These are phyloP conservation scores for Phytophthora cajani DNA, from an alignment of 352 stramenopile genomes.

Conservation along the genomic window DNA sequence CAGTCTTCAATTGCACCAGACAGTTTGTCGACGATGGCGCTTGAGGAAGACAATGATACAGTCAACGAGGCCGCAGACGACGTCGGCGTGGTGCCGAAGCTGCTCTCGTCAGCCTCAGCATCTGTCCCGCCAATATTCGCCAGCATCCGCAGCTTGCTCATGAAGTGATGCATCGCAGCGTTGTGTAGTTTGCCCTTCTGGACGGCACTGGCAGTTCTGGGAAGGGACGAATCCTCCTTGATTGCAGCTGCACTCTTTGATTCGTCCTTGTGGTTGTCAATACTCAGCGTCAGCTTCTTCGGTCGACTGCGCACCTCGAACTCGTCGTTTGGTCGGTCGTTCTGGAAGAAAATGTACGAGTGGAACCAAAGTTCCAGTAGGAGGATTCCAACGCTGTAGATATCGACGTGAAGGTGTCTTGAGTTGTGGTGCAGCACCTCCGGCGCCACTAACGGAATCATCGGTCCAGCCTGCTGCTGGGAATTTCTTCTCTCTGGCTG, in stretches of 20 bases:
- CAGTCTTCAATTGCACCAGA: conserved; percentile 60
- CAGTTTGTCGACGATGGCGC: conserved; percentile 53
- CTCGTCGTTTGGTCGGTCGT: conserved; percentile 21
- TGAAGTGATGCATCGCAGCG: conserved; percentile 53
- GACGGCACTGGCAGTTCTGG: conserved; percentile 29
- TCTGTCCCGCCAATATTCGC: conserved; percentile 39
- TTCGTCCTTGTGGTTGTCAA: conserved; percentile 24
- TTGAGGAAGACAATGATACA: conserved; percentile 38
- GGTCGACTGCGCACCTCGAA: conserved; percentile 18
- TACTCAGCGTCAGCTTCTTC: conserved; percentile 25
- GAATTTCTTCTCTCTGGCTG: conserved; percentile 25
- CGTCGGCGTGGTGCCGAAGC: conserved; percentile 52
- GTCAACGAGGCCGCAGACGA: conserved; percentile 43
- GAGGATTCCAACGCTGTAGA: conserved; percentile 67
- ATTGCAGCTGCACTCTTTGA: conserved; percentile 5
- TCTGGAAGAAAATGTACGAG: conserved; percentile 49
- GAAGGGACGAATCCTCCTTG: conserved; percentile 21
- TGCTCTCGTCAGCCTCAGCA: conserved; percentile 42
- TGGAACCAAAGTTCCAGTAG: conserved; percentile 69
- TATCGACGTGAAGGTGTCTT: conserved; percentile 49
- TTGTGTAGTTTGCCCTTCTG: conserved; percentile 45
- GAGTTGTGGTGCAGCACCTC: conserved; percentile 51
- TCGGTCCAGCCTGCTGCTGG: conserved; percentile 18
- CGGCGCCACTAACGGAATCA: conserved; percentile 51
- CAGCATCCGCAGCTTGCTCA: conserved; percentile 53